Evolutionary conservation across 2,329 filamentous ascomycete genomes (phyloP), one percentile per base, ranked within the genome.

Genomic region (Aspergillus aculeatus): DNA sequence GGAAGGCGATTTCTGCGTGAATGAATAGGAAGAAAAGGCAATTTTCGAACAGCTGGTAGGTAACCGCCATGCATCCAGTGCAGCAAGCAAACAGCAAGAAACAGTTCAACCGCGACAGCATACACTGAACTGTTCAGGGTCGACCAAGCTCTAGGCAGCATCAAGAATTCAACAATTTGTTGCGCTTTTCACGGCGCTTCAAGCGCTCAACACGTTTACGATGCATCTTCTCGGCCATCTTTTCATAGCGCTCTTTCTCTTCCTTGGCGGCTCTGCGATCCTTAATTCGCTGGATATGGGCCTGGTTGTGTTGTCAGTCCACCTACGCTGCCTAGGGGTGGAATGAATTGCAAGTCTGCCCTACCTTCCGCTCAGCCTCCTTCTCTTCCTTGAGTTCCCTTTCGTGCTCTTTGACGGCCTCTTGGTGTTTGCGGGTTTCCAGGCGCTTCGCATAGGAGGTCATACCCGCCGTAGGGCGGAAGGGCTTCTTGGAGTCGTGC

Each of bases 151-250:
- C 19, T 41, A 51, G 19, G 38, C 58, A 19, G 32, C 54, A 26
- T 77, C 64, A 80, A 32, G 78, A 80, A 64, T 75, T 78, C 57
- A 80, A 71, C 58, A 80, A 56, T 68, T 80, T 80, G 68, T 80
- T 99, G 73, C 95, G 87, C 88, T 98, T 98, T 83, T 99, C 95
- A 77, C 92, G 90, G 73, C 93, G 86, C 87, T 92, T 96, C 77
- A 96, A 78, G 69, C 95, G 86, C 79, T 99, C 95, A 12, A 98
- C 89, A 62, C 93, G 85, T 84, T 96, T 98, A 78, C 86, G 87
- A 81, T 98, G 94, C 95, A 99, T 98, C 82, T 95, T 98, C 80
- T 92, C 91, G 21, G 92, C 94, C 86, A 99, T 86, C 82, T 93
- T 91, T 76, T 92, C 91, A 74, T 94, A 98, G 67, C 94, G 84